Evolutionary conservation across 192 early-diverging fungal genomes (phyloP).

Genomic region (Gaertneriomyces sp.): DNA sequence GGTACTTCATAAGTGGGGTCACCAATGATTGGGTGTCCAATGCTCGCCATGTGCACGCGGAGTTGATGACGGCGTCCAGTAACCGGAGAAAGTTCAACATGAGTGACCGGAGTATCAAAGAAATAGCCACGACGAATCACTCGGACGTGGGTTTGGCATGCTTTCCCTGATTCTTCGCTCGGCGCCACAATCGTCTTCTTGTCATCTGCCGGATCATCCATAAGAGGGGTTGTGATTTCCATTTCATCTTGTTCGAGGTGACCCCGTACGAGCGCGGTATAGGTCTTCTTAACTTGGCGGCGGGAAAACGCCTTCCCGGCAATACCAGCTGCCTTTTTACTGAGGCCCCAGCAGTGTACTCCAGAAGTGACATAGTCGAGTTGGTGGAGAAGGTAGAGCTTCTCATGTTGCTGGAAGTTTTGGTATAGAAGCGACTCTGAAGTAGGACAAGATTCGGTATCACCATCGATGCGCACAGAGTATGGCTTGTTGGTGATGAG

Average conservation of each 20-base stretch:
- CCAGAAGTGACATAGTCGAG: constrained; percentile 43
- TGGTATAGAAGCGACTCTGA: constrained; percentile 22
- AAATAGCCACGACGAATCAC: constrained; percentile 32
- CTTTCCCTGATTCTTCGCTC: constrained; percentile 25
- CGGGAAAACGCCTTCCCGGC: constrained; percentile 27
- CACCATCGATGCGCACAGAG: constrained; percentile 30
- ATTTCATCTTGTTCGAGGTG: constrained; percentile 29
- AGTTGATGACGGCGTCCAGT: constrained; percentile 38
- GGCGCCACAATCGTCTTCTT: constrained; percentile 12
- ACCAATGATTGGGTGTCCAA: constrained; percentile 39
- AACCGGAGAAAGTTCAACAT: constrained; percentile 25
- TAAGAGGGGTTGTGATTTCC: constrained; percentile 22
- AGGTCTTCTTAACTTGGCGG: constrained; percentile 29
- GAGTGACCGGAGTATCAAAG: constrained; percentile 24
- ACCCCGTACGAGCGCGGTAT: constrained; percentile 36
- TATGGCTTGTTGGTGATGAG: constrained; percentile 26
- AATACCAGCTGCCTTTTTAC: constrained; percentile 22
- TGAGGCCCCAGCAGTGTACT: constrained; percentile 35
- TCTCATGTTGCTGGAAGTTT: constrained; percentile 22
- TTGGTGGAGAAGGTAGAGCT: constrained; percentile 39
- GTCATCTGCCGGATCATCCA: constrained; percentile 26
- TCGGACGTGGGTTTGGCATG: constrained; percentile 28
- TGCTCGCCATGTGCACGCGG: constrained; percentile 34
- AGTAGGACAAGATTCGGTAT: constrained; percentile 17
- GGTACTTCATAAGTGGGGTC: constrained; percentile 37